phyloP scores from a whole-genome alignment of 1,284 basidiomycete species.

The Abortiporus biennis region DNA sequence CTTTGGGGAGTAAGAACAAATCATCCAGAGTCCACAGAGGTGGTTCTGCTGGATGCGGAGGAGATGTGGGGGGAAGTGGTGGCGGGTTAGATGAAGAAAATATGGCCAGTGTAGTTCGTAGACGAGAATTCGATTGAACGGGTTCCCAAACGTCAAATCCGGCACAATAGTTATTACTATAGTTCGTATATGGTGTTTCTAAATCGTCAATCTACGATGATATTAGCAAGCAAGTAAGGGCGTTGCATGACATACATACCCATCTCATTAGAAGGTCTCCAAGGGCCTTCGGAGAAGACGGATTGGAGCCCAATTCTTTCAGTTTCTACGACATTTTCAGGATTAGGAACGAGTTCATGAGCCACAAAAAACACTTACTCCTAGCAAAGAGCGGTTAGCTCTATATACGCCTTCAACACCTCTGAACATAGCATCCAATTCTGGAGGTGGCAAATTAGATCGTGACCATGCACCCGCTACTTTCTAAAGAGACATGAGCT shows the following conservation, averaged over 20 bases:
- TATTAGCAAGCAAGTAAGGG: conserved; percentile 2
- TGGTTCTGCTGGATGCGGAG: conserved; percentile 30
- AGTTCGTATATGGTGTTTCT: conserved; percentile 81
- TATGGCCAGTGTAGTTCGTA: conserved; percentile 62
- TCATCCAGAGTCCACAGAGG: conserved; percentile 80
- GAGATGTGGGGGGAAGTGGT: conserved; percentile 36
- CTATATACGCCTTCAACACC: conserved; percentile 90
- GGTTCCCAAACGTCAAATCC: conserved; percentile 85
- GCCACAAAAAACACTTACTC: conserved; percentile 39
- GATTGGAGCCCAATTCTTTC: conserved; percentile 90
- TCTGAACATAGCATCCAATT: conserved; percentile 93
- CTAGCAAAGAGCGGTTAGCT: conserved; percentile 77
- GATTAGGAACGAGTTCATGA: not conserved
- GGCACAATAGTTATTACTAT: conserved; percentile 65
- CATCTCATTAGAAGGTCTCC: conserved; percentile 97
- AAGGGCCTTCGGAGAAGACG: conserved; percentile 90
- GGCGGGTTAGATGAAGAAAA: conserved; percentile 66
- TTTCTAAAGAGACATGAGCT: conserved; percentile 48
- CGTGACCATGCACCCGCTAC: conserved; percentile 96
- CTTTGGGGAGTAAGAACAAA: conserved; percentile 83
- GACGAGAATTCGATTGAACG: conserved; percentile 69
- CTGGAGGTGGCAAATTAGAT: conserved; percentile 87
- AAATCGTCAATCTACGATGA: conserved; percentile 78
- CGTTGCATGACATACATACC: conserved; percentile 44
- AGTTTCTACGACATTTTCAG: conserved; percentile 58